These are phyloP conservation scores for Corymbia calophylla DNA, from an alignment of 441 rosid species.

Conservation along the genomic window DNA sequence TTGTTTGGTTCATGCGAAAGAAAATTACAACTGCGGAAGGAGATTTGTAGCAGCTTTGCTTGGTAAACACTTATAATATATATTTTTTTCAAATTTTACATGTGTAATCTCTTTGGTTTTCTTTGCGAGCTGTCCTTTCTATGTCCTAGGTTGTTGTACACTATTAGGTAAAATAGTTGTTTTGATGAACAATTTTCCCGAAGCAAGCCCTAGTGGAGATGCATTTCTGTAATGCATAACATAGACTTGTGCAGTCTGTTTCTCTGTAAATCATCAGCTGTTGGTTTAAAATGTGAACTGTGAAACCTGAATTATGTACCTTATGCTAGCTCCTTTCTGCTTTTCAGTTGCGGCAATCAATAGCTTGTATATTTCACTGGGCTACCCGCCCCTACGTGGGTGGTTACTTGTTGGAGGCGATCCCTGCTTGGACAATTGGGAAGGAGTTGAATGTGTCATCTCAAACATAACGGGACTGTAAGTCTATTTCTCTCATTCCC, in stretches of 20 bases:
- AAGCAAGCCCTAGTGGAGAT: neutral
- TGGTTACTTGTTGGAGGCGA: slow-evolving; percentile 91
- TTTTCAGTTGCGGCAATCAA: slow-evolving; percentile 65
- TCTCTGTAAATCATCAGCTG: neutral
- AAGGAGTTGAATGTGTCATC: slow-evolving; percentile 78
- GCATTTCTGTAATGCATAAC: neutral
- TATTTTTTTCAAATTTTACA: neutral
- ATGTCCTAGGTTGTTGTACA: neutral
- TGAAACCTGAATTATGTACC: neutral
- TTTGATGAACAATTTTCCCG: neutral
- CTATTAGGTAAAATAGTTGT: neutral
- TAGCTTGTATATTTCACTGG: slow-evolving; percentile 50
- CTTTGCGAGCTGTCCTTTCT: neutral
- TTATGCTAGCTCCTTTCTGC: neutral
- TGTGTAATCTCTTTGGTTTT: neutral
- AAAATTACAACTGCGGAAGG: neutral
- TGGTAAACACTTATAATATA: neutral
- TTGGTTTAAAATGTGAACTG: neutral
- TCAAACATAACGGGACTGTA: slow-evolving; percentile 74
- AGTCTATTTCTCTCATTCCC: slow-evolving; percentile 5
- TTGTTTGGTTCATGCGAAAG: slow-evolving; percentile 7
- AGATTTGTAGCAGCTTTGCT: neutral
- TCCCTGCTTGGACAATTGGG: slow-evolving; percentile 86
- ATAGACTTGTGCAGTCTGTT: neutral
- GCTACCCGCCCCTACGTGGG: slow-evolving; percentile 51